phyloP scores from a whole-genome alignment of 2,329 filamentous ascomycete species.

The Penicillium nordicum region DNA sequence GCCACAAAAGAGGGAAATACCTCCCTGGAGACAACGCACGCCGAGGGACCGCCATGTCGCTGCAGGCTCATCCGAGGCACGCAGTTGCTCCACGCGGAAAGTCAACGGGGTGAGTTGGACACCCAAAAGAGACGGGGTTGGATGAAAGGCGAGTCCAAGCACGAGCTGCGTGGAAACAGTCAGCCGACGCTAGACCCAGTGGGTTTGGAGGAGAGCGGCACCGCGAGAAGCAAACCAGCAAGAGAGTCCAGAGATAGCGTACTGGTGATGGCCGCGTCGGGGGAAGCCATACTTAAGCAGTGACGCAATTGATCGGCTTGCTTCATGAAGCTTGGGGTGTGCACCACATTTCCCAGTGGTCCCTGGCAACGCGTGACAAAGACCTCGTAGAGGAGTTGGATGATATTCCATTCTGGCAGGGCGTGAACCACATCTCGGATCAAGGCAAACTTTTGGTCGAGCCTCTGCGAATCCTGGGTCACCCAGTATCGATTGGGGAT shows the following conservation, averaged over 20 bases:
- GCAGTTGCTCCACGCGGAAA: background rate
- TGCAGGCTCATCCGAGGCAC: background rate
- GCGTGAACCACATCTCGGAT: background rate
- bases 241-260: background rate
- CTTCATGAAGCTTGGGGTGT: conserved; percentile 9
- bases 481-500: background rate
- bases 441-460: background rate
- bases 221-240: background rate
- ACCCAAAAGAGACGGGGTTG: background rate
- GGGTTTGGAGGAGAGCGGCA: background rate
- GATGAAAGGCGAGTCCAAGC: background rate
- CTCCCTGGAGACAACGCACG: background rate
- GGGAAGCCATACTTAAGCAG: background rate
- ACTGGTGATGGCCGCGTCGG: background rate
- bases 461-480: background rate
- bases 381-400: conserved; percentile 2
- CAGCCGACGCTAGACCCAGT: background rate
- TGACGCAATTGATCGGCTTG: conserved; percentile 2
- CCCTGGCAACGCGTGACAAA: conserved; percentile 13
- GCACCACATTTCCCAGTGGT: conserved; percentile 10
- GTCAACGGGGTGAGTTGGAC: background rate
- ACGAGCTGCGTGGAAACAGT: background rate
- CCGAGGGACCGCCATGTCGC: background rate
- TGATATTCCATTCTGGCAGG: conserved; percentile 6
- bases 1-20: background rate